Base-by-base conservation (phyloP, 352 stramenopile genomes). In the Phytophthora agathidicida region DNA sequence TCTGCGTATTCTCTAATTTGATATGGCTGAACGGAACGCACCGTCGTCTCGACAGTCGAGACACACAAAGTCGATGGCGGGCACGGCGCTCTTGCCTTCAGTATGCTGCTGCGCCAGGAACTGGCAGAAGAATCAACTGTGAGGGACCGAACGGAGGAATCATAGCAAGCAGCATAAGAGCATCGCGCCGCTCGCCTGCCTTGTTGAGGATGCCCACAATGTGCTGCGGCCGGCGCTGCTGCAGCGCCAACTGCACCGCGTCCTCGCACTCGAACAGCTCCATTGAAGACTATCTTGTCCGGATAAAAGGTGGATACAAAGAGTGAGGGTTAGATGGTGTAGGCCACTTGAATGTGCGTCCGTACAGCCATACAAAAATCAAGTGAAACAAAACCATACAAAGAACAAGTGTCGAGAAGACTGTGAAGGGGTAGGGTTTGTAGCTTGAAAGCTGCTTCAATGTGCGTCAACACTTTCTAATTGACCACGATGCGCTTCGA, bases 131-230 rank as follows among this genome's bases (percentile, higher is more conserved):
- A 44, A 26, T 55, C 14, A 50, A 47, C 0, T 43, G 54, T 47
- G 23, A 53, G 32, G 47, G 38, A 59, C 31, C n/a, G n/a, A n/a
- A n/a, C n/a, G n/a, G n/a, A n/a, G n/a, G n/a, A n/a, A n/a, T n/a
- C n/a, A n/a, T n/a, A n/a, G n/a, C n/a, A n/a, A n/a, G n/a, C n/a
- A n/a, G n/a, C n/a, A n/a, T n/a, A n/a, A n/a, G n/a, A n/a, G n/a
- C n/a, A n/a, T n/a, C 4, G 19, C 19, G 17, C n/a, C 14, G 39
- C 41, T 57, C 31, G 41, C 42, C 16, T 65, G 72, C 84, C 74
- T 89, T 78, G 57, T 94, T 92, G 70, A 94, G 93, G 48, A 88
- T 85, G 35, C 69, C 59, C 32, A 91, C 74, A 46, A 93, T 82
- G 42, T 85, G 60, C 59, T 76, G 73, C 13, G 83, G 83, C 7